Conservation (phyloP, 1,139 yeast genomes). For the Geotrichum citri-aurantii region DNA sequence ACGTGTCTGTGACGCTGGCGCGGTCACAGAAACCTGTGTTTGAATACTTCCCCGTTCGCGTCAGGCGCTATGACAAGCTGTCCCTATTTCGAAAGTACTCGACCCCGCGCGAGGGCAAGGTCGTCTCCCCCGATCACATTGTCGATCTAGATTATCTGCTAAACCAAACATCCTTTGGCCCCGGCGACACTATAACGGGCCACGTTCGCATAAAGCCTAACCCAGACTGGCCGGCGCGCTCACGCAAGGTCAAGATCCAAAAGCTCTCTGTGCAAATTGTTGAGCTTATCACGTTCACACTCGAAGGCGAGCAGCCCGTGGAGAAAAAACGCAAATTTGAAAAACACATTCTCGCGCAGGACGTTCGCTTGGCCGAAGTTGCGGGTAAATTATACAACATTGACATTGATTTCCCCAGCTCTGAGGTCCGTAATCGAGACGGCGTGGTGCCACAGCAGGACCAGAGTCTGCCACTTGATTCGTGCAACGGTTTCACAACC, state of each 20-base stretch:
- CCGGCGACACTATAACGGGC: slow-evolving; percentile 35
- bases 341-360: slow-evolving; percentile 31
- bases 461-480: slow-evolving; percentile 36
- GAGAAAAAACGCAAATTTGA: slow-evolving; percentile 32
- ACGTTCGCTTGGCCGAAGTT: slow-evolving; percentile 28
- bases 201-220: slow-evolving; percentile 34
- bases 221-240: slow-evolving; percentile 35
- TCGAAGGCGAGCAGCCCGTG: slow-evolving; percentile 30
- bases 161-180: slow-evolving; percentile 38
- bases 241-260: slow-evolving; percentile 36
- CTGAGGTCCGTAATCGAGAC: slow-evolving; percentile 29
- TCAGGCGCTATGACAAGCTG: slow-evolving; percentile 38
- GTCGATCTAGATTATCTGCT: slow-evolving; percentile 35
- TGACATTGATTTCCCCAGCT: slow-evolving; percentile 33
- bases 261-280: slow-evolving; percentile 36
- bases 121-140: slow-evolving; percentile 36
- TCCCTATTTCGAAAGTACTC: slow-evolving; percentile 38
- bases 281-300: slow-evolving; percentile 34
- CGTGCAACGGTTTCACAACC: slow-evolving; percentile 36
- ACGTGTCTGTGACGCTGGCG: slow-evolving; percentile 31
- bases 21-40: slow-evolving; percentile 27
- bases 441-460: slow-evolving; percentile 33
- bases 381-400: slow-evolving; percentile 25
- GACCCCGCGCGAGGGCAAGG: slow-evolving; percentile 30
- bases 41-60: slow-evolving; percentile 35